Conservation (phyloP, 2,329 filamentous ascomycete genomes). For the Aspergillus sp. region DNA sequence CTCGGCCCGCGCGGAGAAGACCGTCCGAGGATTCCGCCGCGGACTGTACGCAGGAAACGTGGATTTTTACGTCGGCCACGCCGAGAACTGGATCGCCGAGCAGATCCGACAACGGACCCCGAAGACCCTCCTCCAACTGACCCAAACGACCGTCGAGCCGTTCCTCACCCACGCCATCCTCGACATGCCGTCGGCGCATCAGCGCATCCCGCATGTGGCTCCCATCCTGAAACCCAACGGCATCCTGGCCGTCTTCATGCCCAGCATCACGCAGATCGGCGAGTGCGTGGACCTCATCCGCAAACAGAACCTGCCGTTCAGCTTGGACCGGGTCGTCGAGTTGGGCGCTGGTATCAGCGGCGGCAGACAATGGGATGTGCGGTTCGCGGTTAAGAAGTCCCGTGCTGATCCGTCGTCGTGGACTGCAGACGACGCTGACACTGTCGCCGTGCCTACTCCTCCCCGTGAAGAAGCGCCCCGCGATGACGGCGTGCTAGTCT, state of each 20-base stretch:
- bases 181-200: slow-evolving; percentile 67
- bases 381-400: slow-evolving; percentile 39
- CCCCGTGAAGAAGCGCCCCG: slow-evolving; percentile 16
- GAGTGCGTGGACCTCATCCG: slow-evolving; percentile 60
- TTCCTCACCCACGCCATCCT: slow-evolving; percentile 72
- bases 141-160: slow-evolving; percentile 40
- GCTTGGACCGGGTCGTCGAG: slow-evolving; percentile 47
- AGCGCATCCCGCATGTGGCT: slow-evolving; percentile 46
- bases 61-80: slow-evolving; percentile 70
- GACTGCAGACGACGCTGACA: slow-evolving; percentile 14
- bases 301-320: slow-evolving; percentile 54
- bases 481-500: slow-evolving; percentile 48
- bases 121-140: slow-evolving; percentile 9
- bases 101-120: slow-evolving; percentile 46
- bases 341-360: slow-evolving; percentile 46
- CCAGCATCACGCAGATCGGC: slow-evolving; percentile 75
- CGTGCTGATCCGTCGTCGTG: slow-evolving; percentile 35
- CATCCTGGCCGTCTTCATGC: slow-evolving; percentile 68
- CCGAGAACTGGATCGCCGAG: slow-evolving; percentile 61
- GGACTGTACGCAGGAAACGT: slow-evolving; percentile 70
- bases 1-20: slow-evolving; percentile 62
- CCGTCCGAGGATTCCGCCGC: slow-evolving; percentile 65
- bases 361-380: slow-evolving; percentile 50
- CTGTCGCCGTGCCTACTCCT: neutral
- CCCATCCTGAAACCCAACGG: slow-evolving; percentile 63